phyloP scores from a whole-genome alignment of 768 basidiomycete genomes.

The Boletus sp. region DNA sequence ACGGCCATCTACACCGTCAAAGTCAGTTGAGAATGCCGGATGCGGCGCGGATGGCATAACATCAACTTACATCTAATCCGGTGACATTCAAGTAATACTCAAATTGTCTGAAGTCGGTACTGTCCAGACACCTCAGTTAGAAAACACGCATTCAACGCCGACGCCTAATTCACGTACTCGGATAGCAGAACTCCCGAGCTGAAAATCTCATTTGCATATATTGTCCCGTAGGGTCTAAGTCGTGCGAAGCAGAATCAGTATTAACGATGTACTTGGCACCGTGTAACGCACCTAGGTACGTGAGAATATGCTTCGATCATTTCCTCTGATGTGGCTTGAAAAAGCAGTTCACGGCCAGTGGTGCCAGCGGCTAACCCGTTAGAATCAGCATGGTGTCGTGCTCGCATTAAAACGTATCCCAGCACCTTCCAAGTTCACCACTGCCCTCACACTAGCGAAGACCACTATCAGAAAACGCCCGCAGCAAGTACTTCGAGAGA shows the following conservation, averaged over 20 bases:
- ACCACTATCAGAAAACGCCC: not conserved
- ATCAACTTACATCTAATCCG: slow-evolving; percentile 72
- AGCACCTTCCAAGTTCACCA: slow-evolving; percentile 85
- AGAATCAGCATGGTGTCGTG: slow-evolving; percentile 1
- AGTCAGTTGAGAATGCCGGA: not conserved
- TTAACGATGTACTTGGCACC: not conserved
- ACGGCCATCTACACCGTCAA: slow-evolving; percentile 68
- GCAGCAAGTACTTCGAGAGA: not conserved
- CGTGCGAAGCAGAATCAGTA: not conserved
- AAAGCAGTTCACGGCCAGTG: slow-evolving; percentile 83
- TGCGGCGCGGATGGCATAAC: not conserved
- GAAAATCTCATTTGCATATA: slow-evolving; percentile 91
- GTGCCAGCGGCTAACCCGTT: slow-evolving; percentile 68
- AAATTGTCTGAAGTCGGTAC: slow-evolving; percentile 95
- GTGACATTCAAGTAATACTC: slow-evolving; percentile 86
- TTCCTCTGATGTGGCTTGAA: slow-evolving; percentile 93
- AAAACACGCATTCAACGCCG: slow-evolving; percentile 1
- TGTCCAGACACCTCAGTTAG: slow-evolving; percentile 28
- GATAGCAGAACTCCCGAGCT: slow-evolving; percentile 86
- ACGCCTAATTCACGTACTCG: slow-evolving; percentile 52
- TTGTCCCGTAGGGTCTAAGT: slow-evolving; percentile 76
- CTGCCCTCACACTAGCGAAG: slow-evolving; percentile 64
- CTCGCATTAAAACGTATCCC: not conserved
- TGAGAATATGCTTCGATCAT: slow-evolving; percentile 91
- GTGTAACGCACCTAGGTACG: slow-evolving; percentile 61